Evolutionary conservation across 371 early-diverging fungal genomes (phyloP).

Genomic region (Mucor ambiguus): DNA sequence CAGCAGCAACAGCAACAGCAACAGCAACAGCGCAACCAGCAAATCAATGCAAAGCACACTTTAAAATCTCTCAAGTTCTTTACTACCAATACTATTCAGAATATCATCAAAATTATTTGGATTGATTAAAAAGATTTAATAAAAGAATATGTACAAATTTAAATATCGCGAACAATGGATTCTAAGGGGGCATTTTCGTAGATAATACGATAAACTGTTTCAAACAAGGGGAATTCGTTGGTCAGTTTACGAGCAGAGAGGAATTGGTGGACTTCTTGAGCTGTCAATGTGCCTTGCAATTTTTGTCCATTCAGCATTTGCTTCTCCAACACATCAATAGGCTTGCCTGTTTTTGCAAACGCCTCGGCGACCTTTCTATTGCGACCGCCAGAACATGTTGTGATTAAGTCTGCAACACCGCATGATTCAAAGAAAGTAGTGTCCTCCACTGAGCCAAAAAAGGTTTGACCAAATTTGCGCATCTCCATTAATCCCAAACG

Average conservation of each 20-base stretch:
- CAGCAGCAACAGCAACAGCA: neutral
- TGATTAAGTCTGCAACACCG: slow-evolving; percentile 94
- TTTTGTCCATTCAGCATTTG: slow-evolving; percentile 97
- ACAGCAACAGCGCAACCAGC: neutral
- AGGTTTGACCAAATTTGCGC: slow-evolving; percentile 87
- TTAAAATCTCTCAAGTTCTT: neutral
- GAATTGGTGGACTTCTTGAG: slow-evolving; percentile 87
- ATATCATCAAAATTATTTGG: slow-evolving; percentile 8
- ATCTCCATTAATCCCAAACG: slow-evolving; percentile 97
- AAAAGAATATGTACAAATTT: slow-evolving; percentile 3
- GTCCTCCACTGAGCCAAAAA: slow-evolving; percentile 78
- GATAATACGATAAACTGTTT: slow-evolving; percentile 87
- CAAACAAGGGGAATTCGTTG: slow-evolving; percentile 87
- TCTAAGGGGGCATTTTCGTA: slow-evolving; percentile 65
- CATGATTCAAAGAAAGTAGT: slow-evolving; percentile 98
- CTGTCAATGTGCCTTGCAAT: slow-evolving; percentile 96
- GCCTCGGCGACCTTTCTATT: slow-evolving; percentile 96
- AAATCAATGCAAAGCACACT: neutral
- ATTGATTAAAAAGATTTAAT: neutral
- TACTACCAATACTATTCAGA: slow-evolving; percentile 3
- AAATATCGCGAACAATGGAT: slow-evolving; percentile 35
- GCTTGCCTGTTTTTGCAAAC: slow-evolving; percentile 84
- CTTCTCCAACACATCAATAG: slow-evolving; percentile 87
- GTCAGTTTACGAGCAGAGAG: slow-evolving; percentile 64
- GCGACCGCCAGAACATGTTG: slow-evolving; percentile 96